Evolutionary conservation across 352 stramenopile species (phyloP), one percentile per base, ranked within the genome.

Genomic region (Pythium phragmiticola): DNA sequence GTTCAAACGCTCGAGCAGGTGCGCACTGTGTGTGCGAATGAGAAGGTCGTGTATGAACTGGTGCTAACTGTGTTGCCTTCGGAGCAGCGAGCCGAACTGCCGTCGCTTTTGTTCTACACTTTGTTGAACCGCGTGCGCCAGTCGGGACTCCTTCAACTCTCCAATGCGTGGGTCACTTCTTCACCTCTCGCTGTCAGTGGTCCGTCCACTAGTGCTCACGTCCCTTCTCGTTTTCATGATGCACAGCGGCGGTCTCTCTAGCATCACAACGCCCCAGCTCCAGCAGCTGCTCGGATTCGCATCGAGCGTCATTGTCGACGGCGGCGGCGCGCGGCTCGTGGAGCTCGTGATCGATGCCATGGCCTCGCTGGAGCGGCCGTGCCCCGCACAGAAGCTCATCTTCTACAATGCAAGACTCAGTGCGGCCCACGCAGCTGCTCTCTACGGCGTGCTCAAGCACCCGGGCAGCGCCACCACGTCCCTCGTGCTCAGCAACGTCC

Each of bases 81-180:
- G 8, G 28, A 43, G 4, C 33, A 90, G 83, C 59, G 78, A 37
- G 71, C 79, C 0, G 68, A 87, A 53, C 74, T 92, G 17, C 78
- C 84, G 2, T 86, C 77, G 7, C 72, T 90, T 28, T 62, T 89
- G 12, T 92, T 90, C 59, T 92, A 84, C 58, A 87, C 81, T 21
- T 12, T 92, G 33, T 76, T 92, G 16, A 89, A 87, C 39, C 77
- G 80, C 16, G 80, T 88, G 26, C 84, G 84, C 5, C 73, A 82
- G 60, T 80, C 64, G 11, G 84, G 83, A 6, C 74, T 90, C 26
- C 83, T 84, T 23, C 84, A 90, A 47, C 73, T 90, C 41, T 82
- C 81, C 0, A 73, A 74, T 49, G 82, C 73, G 82, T 87, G 61
- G 3, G 63, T 37, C 6, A 12, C 43, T 21, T 11, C 14, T 21